Evolutionary conservation across 1,284 basidiomycete genomes (phyloP).

Genomic region (Cryptococcus sp.): DNA sequence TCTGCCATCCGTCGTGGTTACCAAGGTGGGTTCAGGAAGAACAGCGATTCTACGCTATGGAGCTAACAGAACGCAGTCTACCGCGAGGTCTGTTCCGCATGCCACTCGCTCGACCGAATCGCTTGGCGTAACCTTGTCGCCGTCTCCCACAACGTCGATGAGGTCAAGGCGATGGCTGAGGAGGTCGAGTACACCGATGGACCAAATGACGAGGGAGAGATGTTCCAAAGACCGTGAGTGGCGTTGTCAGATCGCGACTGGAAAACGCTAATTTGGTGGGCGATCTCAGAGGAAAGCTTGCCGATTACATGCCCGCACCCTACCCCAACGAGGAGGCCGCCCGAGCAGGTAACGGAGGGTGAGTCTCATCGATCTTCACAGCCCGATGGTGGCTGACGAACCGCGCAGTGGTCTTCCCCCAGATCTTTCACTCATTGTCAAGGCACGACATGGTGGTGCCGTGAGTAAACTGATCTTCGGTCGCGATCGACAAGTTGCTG

Average conservation of each 20-base stretch:
- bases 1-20: constrained; percentile 92
- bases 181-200: constrained; percentile 97
- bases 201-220: constrained; percentile 92
- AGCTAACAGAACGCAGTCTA: constrained; percentile 64
- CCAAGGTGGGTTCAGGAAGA: constrained; percentile 57
- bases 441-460: constrained; percentile 95
- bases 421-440: constrained; percentile 95
- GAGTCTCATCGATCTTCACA: constrained; percentile 9
- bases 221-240: constrained; percentile 93
- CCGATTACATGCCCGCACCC: constrained; percentile 94
- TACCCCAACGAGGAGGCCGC: constrained; percentile 99
- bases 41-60: neutral
- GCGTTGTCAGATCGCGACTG: neutral
- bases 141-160: constrained; percentile 93
- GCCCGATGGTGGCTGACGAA: constrained; percentile 1
- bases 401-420: constrained; percentile 80
- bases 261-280: too few relatives aligned
- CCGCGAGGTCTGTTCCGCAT: constrained; percentile 97
- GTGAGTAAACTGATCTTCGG: constrained; percentile 58
- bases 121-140: constrained; percentile 99
- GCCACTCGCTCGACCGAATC: constrained; percentile 98
- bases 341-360: constrained; percentile 80
- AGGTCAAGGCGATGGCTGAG: constrained; percentile 90
- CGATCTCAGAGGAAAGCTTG: constrained; percentile 55
- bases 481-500: neutral